Percentiles rank a stretch among this genome's conserved stretches.
Conservation (phyloP, 2,329 filamentous ascomycete species). For the Paracoccidioides brasiliensis region DNA sequence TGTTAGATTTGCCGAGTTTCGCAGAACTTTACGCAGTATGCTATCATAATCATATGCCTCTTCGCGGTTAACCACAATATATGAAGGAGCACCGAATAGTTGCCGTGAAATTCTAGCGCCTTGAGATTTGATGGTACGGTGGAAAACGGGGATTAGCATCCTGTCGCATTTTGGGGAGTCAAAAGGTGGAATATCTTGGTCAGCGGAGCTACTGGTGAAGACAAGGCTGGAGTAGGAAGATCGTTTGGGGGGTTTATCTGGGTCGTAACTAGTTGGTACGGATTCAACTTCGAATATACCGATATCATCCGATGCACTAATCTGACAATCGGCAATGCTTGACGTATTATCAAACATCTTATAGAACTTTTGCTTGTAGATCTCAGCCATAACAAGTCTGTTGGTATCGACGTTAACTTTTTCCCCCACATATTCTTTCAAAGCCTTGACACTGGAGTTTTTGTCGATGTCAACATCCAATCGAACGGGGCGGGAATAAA, state of each 20-base stretch:
- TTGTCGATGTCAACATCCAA: conserved; percentile 67
- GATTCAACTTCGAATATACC: conserved; percentile 67
- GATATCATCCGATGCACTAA: conserved; percentile 49
- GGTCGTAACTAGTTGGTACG: conserved; percentile 63
- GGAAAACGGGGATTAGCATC: conserved; percentile 37
- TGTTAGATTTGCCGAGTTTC: conserved; percentile 62
- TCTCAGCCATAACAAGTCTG: conserved; percentile 67
- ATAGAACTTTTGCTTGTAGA: conserved; percentile 75
- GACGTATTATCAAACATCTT: conserved; percentile 64
- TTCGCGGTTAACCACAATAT: conserved; percentile 60
- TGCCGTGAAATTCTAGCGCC: conserved; percentile 16
- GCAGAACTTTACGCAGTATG: conserved; percentile 68
- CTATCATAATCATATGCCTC: conserved; percentile 57
- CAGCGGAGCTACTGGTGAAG: conserved; percentile 18
- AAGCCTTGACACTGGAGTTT: conserved; percentile 45
- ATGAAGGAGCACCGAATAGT: conserved; percentile 37
- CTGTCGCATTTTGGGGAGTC: conserved; percentile 34
- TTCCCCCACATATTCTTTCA: conserved; percentile 41
- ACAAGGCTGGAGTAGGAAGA: conserved; percentile 17
- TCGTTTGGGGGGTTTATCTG: conserved; percentile 37
- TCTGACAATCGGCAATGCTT: conserved; percentile 56
- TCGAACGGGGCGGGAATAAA: conserved; percentile 55
- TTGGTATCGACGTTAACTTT: conserved; percentile 38
- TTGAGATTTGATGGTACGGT: conserved; percentile 24
- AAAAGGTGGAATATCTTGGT: conserved; percentile 27